A percentile compares a stretch with the other conserved stretches of the same genome.
phyloP scores from a whole-genome alignment of 495 filamentous ascomycete species.

The Penicilliopsis zonata region DNA sequence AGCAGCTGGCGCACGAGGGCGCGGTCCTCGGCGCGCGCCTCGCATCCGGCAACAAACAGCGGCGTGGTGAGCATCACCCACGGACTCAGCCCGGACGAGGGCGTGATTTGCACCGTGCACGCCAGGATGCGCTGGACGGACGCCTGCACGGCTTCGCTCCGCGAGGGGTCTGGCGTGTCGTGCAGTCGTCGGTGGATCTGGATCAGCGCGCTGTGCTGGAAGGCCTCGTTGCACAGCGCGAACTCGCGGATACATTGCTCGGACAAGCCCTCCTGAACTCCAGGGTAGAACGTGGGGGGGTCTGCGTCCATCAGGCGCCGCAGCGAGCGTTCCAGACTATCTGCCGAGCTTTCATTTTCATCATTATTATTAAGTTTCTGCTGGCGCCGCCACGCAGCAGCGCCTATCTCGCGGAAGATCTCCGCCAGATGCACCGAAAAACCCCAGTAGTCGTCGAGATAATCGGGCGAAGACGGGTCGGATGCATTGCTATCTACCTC shows the following conservation, averaged over 20 bases:
- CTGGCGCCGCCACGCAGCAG: conserved; percentile 26
- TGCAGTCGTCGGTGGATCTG: conserved; percentile 31
- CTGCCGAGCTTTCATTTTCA: conserved; percentile 15
- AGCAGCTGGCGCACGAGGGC: conserved; percentile 23
- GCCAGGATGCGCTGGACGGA: conserved; percentile 31
- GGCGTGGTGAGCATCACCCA: conserved; percentile 38
- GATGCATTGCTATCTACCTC: conserved; percentile 7
- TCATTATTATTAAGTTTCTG: conserved; percentile 4
- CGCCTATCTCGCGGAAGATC: conserved; percentile 31
- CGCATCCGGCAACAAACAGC: conserved; percentile 34
- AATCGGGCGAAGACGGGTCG: conserved; percentile 16
- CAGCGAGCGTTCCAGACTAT: conserved; percentile 21
- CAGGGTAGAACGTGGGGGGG: conserved; percentile 28
- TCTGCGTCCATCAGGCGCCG: conserved; percentile 24
- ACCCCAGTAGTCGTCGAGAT: conserved; percentile 37
- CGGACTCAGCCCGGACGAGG: conserved; percentile 28
- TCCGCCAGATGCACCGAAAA: conserved; percentile 30
- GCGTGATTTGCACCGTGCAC: conserved; percentile 29
- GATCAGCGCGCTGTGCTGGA: conserved; percentile 34
- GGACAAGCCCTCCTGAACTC: conserved; percentile 23
- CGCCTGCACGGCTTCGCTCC: conserved; percentile 22
- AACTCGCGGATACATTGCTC: conserved; percentile 23
- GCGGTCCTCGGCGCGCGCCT: conserved; percentile 27
- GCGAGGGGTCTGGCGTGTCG: conserved; percentile 20
- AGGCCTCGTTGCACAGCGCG: conserved; percentile 34